Evolutionary conservation across 257 asterid species (phyloP).

Genomic region (Nicotiana undulata): DNA sequence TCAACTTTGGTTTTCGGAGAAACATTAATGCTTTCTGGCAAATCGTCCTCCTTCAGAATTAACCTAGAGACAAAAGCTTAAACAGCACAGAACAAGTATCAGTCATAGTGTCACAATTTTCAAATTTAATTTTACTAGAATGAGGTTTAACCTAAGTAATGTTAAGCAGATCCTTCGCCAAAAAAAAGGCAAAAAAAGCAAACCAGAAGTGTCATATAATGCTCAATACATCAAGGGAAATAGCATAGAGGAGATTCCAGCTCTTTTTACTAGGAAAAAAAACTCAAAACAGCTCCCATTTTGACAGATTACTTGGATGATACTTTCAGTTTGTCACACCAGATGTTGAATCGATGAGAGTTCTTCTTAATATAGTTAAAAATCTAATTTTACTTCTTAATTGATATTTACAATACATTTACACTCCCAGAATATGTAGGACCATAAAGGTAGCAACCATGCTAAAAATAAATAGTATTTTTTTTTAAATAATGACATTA

Average conservation of each 20-base stretch:
- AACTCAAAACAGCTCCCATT: too few species aligned
- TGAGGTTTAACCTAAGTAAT: background rate
- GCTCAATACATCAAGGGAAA: background rate
- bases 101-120: background rate
- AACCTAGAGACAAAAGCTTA: slow-evolving; percentile 68
- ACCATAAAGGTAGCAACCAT: too few species aligned
- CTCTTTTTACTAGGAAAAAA: background rate
- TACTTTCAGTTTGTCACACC: too few species aligned
- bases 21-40: slow-evolving; percentile 38
- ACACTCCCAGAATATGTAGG: too few species aligned
- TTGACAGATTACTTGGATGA: too few species aligned
- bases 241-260: background rate
- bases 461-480: too few species aligned
- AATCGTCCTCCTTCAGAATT: slow-evolving; percentile 23
- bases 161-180: background rate
- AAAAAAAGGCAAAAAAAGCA: background rate
- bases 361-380: too few species aligned
- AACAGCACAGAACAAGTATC: slow-evolving; percentile 9
- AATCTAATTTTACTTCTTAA: too few species aligned
- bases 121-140: background rate
- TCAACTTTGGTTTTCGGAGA: slow-evolving; percentile 60
- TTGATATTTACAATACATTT: too few species aligned
- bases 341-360: too few species aligned
- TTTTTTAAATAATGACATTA: too few species aligned
- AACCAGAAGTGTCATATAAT: background rate